Base-by-base conservation (phyloP, 2,329 filamentous ascomycete species). In the Blastomyces silverae region DNA sequence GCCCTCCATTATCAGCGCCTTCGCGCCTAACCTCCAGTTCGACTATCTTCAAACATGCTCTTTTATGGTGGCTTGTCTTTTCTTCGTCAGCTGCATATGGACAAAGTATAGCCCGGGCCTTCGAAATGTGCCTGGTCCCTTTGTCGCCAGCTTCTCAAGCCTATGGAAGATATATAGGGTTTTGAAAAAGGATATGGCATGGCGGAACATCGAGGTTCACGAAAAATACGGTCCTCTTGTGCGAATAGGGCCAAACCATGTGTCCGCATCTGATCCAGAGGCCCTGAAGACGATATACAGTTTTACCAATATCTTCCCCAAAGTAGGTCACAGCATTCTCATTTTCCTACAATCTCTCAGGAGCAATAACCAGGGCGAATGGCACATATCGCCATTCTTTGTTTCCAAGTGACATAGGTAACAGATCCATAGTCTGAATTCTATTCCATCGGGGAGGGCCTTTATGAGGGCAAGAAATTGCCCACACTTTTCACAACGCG, bases 201-300 rank as follows among this genome's bases (percentile, higher is more conserved):
- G 84, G 67, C 90, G 87, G 0, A 87, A 89, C 63, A 81, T 87
- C 61, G 80, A 77, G 11, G 79, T 93, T 0, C 90, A 94, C 73
- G 80, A 82, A 17, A 82, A 89, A 70, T 82, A 91, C 78, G 90
- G 90, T 48, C 84, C 89, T 70, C 81, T 92, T 6, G 89, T 94
- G 0, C 83, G 90, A 1, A 77, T 92, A 28, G 90, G 89, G 0
- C 90, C 90, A 0, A 92, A 92, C 67, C 79, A 80, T 0, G 76
- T 94, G 2, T 90, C 88, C 0, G 91, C 93, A 70, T 85, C 88
- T 6, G 84, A 91, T 69, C 89, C 90, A 0, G 84, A 83, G 64
- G 87, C 89, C 0, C 81, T 93, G 69, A 90, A 89, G 76, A 79
- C 80, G 13, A 92, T 93, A 61, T 94, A 93, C 73, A 89, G 89